A percentile compares a stretch with the other conserved stretches of the same genome.
These are phyloP conservation scores for Iberis pinnata DNA, from an alignment of 345 rosid genomes.

Conservation along the genomic window DNA sequence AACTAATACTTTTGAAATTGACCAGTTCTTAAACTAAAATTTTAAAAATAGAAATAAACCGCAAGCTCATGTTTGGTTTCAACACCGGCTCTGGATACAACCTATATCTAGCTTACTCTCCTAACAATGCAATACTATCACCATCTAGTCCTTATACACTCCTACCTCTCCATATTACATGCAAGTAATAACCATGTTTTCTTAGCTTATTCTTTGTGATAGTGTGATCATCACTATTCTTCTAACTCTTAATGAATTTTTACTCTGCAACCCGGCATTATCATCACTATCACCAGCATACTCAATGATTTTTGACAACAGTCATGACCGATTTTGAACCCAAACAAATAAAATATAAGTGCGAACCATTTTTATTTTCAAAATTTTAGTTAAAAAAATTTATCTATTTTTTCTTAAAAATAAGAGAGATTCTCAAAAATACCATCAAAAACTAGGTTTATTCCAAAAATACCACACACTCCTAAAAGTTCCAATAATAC, in stretches of 20 bases:
- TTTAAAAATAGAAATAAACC: too few relatives aligned
- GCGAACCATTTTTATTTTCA: too few relatives aligned
- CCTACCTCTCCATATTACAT: slow-evolving; percentile 93
- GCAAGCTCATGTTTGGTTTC: too few relatives aligned
- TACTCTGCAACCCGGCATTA: slow-evolving; percentile 66
- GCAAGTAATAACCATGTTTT: slow-evolving; percentile 26
- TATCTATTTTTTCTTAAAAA: too few relatives aligned
- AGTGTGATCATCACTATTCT: neutral
- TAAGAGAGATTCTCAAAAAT: too few relatives aligned
- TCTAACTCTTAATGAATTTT: neutral
- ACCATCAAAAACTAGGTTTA: too few relatives aligned
- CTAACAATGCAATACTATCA: slow-evolving; percentile 81
- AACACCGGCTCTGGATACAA: too few relatives aligned
- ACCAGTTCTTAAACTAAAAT: too few relatives aligned
- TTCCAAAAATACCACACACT: too few relatives aligned
- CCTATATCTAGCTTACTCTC: slow-evolving; percentile 83
- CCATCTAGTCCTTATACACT: slow-evolving; percentile 92
- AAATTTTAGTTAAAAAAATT: too few relatives aligned
- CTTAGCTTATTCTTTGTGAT: neutral
- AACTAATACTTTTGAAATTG: too few relatives aligned
- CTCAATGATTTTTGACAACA: slow-evolving; percentile 89
- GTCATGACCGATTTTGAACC: slow-evolving; percentile 88
- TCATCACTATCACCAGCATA: slow-evolving; percentile 90
- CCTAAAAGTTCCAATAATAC: too few relatives aligned
- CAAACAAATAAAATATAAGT: slow-evolving; percentile 62